Conservation (phyloP, 306 rosid genomes). For the Trifolium pratense region DNA sequence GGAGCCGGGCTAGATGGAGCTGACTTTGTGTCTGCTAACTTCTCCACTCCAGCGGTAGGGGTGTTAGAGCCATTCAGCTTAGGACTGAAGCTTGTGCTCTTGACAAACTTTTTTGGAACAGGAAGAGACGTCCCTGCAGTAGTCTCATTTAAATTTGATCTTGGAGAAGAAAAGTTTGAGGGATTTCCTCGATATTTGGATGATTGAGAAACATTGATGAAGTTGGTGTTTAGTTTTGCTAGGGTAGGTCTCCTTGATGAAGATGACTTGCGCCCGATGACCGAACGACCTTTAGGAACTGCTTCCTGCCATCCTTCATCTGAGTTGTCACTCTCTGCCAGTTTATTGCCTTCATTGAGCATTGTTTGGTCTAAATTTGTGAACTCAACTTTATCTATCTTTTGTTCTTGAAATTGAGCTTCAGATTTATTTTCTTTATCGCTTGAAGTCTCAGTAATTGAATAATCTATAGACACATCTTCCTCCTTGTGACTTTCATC, state of each 20-base stretch:
- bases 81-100: slow-evolving; percentile 86
- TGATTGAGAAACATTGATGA: slow-evolving; percentile 68
- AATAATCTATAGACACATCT: slow-evolving; percentile 51
- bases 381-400: slow-evolving; percentile 60
- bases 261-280: slow-evolving; percentile 72
- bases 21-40: slow-evolving; percentile 63
- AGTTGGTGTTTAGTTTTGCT: slow-evolving; percentile 84
- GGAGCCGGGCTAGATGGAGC: slow-evolving; percentile 72
- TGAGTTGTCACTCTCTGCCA: slow-evolving; percentile 61
- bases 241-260: slow-evolving; percentile 89
- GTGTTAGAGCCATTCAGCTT: slow-evolving; percentile 56
- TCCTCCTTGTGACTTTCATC: slow-evolving; percentile 77
- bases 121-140: slow-evolving; percentile 56
- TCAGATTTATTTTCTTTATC: slow-evolving; percentile 86
- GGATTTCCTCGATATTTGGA: slow-evolving; percentile 75
- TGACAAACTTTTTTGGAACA: slow-evolving; percentile 57
- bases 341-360: slow-evolving; percentile 51
- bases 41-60: slow-evolving; percentile 57
- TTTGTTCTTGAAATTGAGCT: slow-evolving; percentile 53
- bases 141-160: slow-evolving; percentile 64
- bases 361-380: slow-evolving; percentile 49
- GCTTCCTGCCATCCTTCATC: slow-evolving; percentile 99
- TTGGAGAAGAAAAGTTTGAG: slow-evolving; percentile 59
- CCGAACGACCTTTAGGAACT: slow-evolving; percentile 85
- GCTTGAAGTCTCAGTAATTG: slow-evolving; percentile 61